Conservation (phyloP, 257 asterid species). For the Verbena officinalis region DNA sequence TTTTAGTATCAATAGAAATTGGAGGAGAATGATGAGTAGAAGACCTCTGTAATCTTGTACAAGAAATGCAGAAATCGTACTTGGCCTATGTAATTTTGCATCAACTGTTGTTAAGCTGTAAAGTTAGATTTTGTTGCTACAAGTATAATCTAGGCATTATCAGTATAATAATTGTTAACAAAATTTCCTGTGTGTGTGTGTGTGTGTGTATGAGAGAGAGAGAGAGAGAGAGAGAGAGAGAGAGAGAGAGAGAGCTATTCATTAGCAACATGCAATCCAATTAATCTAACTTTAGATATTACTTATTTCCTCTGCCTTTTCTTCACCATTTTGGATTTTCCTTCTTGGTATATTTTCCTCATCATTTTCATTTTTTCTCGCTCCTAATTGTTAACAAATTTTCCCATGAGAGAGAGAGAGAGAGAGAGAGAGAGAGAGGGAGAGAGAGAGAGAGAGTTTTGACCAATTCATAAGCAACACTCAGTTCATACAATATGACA, state of each 20-base stretch:
- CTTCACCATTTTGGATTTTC: no score
- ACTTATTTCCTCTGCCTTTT: no score
- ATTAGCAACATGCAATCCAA: constrained; percentile 3
- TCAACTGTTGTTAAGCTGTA: constrained; percentile 26
- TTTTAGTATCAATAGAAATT: constrained; percentile 5
- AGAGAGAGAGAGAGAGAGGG: neutral
- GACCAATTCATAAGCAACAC: constrained; percentile 11
- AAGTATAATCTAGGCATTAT: neutral
- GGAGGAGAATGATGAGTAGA: constrained; percentile 14
- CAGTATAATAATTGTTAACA: neutral
- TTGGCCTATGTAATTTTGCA: constrained; percentile 31
- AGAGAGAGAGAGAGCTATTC: constrained; percentile 4
- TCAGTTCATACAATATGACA: neutral
- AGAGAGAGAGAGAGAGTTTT: constrained; percentile 1
- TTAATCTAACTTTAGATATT: no score
- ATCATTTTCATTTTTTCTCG: no score
- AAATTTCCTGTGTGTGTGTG: neutral
- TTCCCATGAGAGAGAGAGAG: neutral
- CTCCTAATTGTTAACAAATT: neutral
- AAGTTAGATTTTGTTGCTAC: constrained; percentile 25
- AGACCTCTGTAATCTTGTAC: constrained; percentile 31
- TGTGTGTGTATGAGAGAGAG: no score
- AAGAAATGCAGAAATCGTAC: constrained; percentile 22
- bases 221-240: neutral
- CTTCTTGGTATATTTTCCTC: no score